phyloP scores from a whole-genome alignment of 768 basidiomycete genomes.

The Lactifluus pinguis region DNA sequence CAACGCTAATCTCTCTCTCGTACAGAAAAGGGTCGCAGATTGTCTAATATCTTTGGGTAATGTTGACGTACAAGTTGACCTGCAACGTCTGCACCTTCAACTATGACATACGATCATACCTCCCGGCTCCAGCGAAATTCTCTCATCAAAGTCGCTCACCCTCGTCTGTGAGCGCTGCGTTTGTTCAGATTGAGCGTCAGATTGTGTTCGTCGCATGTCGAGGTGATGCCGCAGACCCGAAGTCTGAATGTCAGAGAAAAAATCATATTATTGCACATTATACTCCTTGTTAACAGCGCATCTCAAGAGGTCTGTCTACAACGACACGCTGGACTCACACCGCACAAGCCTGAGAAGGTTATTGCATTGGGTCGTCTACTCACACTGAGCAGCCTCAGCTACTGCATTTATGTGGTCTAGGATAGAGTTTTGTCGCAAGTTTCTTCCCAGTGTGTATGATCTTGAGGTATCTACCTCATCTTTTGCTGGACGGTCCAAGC shows the following conservation, averaged over 20 bases:
- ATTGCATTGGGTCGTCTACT: constrained; percentile 51
- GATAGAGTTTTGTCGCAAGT: too few species aligned
- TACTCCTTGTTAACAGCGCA: background rate
- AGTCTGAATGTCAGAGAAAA: background rate
- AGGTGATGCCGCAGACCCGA: background rate
- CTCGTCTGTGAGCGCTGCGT: background rate
- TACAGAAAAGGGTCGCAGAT: constrained; percentile 1
- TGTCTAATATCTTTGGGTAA: too few species aligned
- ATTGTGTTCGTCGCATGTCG: background rate
- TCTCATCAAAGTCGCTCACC: background rate
- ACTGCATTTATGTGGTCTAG: constrained; percentile 27
- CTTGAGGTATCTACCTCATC: too few species aligned
- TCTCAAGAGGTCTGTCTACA: background rate
- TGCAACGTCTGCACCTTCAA: background rate
- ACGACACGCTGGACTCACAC: background rate
- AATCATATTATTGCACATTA: background rate
- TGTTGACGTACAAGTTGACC: background rate
- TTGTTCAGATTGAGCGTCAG: background rate
- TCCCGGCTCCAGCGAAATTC: background rate
- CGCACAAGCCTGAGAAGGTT: constrained; percentile 22
- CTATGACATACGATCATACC: background rate
- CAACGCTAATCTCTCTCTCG: background rate
- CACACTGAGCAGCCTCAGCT: constrained; percentile 31
- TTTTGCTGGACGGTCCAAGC: too few species aligned
- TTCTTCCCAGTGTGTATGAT: too few species aligned